Conservation (phyloP, 2,329 filamentous ascomycete species). For the Ascocoryne sarcoides region DNA sequence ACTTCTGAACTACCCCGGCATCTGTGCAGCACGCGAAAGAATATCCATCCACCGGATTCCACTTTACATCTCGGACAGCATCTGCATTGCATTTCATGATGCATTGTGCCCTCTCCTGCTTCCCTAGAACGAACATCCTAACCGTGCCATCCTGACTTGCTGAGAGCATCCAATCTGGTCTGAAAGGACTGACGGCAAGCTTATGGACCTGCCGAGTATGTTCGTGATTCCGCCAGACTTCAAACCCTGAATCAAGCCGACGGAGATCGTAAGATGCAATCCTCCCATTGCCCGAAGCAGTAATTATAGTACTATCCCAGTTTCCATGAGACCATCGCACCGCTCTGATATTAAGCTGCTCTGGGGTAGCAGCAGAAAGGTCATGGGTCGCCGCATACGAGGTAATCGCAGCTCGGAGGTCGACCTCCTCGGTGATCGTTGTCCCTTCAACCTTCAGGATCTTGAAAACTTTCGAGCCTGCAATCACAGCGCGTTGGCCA, state of each 20-base stretch:
- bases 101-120: background rate
- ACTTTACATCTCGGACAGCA: conserved; percentile 53
- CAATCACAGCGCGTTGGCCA: conserved; percentile 46
- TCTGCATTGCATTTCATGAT: conserved; percentile 38
- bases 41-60: conserved; percentile 53
- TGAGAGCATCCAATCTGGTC: conserved; percentile 47
- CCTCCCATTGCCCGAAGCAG: conserved; percentile 54
- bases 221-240: conserved; percentile 49
- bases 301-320: conserved; percentile 45
- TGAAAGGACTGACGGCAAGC: conserved; percentile 53
- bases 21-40: conserved; percentile 58
- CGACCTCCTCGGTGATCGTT: conserved; percentile 45
- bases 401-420: conserved; percentile 48
- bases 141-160: conserved; percentile 57
- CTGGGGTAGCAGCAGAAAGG: conserved; percentile 33
- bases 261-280: conserved; percentile 56
- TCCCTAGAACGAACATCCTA: conserved; percentile 28
- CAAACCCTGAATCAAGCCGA: conserved; percentile 35
- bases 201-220: conserved; percentile 56
- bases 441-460: conserved; percentile 43
- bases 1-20: conserved; percentile 52
- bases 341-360: conserved; percentile 56
- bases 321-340: conserved; percentile 47
- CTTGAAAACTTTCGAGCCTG: conserved; percentile 52
- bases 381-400: conserved; percentile 37